Evolutionary conservation across 108 stramenopile genomes (phyloP), one percentile per base, ranked within the genome.

Genomic region (Aurantiochytrium sp.): DNA sequence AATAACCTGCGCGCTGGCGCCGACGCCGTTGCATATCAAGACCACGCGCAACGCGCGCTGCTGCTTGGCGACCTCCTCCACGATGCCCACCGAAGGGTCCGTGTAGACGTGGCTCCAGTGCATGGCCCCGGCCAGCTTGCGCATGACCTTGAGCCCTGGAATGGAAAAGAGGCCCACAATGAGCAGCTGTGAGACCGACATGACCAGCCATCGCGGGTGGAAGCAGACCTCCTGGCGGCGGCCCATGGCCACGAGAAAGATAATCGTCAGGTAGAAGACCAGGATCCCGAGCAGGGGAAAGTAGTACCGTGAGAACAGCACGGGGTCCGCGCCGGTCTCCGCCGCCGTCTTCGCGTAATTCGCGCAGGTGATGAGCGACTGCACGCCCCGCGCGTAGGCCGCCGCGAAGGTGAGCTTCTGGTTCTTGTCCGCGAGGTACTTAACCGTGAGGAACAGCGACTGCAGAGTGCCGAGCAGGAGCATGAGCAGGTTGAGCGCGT

Each of bases 141-240:
- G 73, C 73, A 81, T 81, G 6, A 81, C 73, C 73, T 41, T 48
- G 21, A 41, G 45, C 8, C 73, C 73, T 48, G 73, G 73, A 21
- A 81, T 48, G 19, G 73, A 48, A 30, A 81, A 81, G 45, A 81
- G 73, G 12, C 42, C 39, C 39, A 81, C 73, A 30, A 81, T 48
- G 42, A 81, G n/a, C n/a, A 81, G 42, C 45, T 81, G 73, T 12
- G 73, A 81, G 42, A 81, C 73, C 12, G 73, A 48, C 73, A 81
- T 81, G 73, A 81, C 73, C 45, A 81, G 12, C 73, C 73, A 81
- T 12, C 45, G 73, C 73, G 73, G 73, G 45, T 81, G 73, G 39
- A 48, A 81, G 45, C 73, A 81, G 2, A 48, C 21, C 6, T 48
- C 39, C 12, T 81, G 12, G 6, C 27, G 39, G 32, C 42, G 39